These are phyloP conservation scores for Candida fluviatilis DNA, from an alignment of 805 yeast genomes.

Conservation along the genomic window DNA sequence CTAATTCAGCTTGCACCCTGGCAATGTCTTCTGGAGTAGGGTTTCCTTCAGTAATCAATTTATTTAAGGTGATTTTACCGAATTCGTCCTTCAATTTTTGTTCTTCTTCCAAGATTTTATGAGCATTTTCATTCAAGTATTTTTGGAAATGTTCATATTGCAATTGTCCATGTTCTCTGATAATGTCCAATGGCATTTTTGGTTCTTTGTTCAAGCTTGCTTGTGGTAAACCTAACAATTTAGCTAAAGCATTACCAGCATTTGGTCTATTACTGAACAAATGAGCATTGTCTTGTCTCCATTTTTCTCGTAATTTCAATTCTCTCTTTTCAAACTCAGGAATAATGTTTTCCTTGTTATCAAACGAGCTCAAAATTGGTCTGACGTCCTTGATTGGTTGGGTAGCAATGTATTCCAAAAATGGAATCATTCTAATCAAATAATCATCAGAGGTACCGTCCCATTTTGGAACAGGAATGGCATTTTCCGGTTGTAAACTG, in stretches of 20 bases:
- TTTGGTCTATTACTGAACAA: slow-evolving; percentile 31
- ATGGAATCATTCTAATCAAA: slow-evolving; percentile 78
- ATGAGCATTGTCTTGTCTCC: slow-evolving; percentile 50
- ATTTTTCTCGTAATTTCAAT: slow-evolving; percentile 63
- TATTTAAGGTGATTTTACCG: slow-evolving; percentile 79
- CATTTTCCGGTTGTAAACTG: slow-evolving; percentile 88
- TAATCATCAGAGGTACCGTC: slow-evolving; percentile 79
- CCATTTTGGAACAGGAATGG: slow-evolving; percentile 85
- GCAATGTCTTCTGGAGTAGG: slow-evolving; percentile 69
- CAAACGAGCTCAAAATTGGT: slow-evolving; percentile 73
- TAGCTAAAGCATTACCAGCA: slow-evolving; percentile 51
- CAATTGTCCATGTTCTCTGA: slow-evolving; percentile 89
- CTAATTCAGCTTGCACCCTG: slow-evolving; percentile 35
- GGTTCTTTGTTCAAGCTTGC: slow-evolving; percentile 45
- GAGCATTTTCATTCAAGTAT: slow-evolving; percentile 54
- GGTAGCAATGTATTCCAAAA: slow-evolving; percentile 91
- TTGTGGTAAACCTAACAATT: slow-evolving; percentile 59
- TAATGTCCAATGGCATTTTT: slow-evolving; percentile 80
- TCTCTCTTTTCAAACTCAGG: slow-evolving; percentile 83
- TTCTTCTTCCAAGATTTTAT: slow-evolving; percentile 78
- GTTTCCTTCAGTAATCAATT: slow-evolving; percentile 77
- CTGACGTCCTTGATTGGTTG: slow-evolving; percentile 85
- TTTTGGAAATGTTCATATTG: slow-evolving; percentile 77
- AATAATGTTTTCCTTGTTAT: slow-evolving; percentile 62
- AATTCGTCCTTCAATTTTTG: slow-evolving; percentile 77